Conservation (phyloP, 176 grass and related monocot genomes). For the Juncus effusus region DNA sequence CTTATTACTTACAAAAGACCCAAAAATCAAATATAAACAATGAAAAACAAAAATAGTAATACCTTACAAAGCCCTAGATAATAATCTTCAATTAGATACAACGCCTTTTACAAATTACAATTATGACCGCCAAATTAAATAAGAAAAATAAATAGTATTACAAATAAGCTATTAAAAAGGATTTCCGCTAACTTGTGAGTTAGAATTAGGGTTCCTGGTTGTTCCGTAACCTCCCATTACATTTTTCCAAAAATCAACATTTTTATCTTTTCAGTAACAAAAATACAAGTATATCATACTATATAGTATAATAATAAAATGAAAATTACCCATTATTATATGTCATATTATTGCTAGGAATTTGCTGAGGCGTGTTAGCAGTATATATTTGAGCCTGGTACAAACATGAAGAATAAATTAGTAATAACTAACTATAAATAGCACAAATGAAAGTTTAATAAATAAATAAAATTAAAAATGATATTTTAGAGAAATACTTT, state of each 20-base stretch:
- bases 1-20: conserved; percentile 8
- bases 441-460: conserved; percentile 11
- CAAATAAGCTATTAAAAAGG: conserved; percentile 40
- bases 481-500: conserved; percentile 30
- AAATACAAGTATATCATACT: no score
- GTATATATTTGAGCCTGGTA: conserved; percentile 35
- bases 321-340: conserved; percentile 37
- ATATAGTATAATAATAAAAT: conserved; percentile 12
- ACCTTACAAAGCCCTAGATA: conserved; percentile 1
- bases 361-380: conserved; percentile 30
- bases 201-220: conserved; percentile 18
- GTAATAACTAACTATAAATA: background rate
- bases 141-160: background rate
- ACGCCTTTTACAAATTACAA: conserved; percentile 10
- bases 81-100: conserved; percentile 1
- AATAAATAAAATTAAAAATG: background rate
- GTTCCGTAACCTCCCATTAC: conserved; percentile 22
- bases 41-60: background rate
- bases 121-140: background rate
- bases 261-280: conserved; percentile 2
- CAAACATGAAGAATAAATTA: conserved; percentile 26
- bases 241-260: conserved; percentile 31
- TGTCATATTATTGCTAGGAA: conserved; percentile 17
- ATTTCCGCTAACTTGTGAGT: conserved; percentile 41
- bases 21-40: background rate